Conservation (phyloP, 169 alveolate genomes). For the Plasmodium knowlesi region DNA sequence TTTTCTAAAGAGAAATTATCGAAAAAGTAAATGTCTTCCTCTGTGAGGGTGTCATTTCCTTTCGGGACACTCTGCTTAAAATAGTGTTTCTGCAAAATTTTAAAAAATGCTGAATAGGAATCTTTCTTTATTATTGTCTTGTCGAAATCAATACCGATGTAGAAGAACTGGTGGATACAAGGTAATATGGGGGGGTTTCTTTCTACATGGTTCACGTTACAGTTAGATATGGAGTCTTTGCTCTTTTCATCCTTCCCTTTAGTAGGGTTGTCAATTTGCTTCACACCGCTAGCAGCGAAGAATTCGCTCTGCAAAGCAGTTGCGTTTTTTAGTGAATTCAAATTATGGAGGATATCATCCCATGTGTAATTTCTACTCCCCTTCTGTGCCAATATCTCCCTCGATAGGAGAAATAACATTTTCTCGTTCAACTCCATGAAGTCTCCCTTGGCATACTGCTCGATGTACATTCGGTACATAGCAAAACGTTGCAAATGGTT, state of each 20-base stretch:
- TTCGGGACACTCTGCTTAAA: not conserved
- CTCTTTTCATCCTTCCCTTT: not conserved
- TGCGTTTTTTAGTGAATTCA: constrained; percentile 7
- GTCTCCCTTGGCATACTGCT: not conserved
- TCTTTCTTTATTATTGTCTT: constrained; percentile 53
- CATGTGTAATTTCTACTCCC: not conserved
- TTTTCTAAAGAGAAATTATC: constrained; percentile 8
- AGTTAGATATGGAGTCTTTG: not conserved
- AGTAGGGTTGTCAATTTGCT: not conserved
- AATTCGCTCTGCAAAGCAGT: constrained; percentile 10
- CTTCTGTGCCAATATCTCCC: not conserved
- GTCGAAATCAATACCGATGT: constrained; percentile 61
- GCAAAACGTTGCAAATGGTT: not conserved
- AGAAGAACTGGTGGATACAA: constrained; percentile 34
- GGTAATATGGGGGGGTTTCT: not conserved
- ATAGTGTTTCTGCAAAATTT: constrained; percentile 1
- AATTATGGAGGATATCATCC: constrained; percentile 7
- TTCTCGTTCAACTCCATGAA: constrained; percentile 49
- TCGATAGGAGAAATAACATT: constrained; percentile 30
- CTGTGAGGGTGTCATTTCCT: not conserved
- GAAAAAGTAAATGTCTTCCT: constrained; percentile 36
- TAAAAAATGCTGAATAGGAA: constrained; percentile 27
- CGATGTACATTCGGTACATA: constrained; percentile 9
- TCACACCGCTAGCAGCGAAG: not conserved
- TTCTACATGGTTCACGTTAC: not conserved